phyloP scores from a whole-genome alignment of 495 filamentous ascomycete genomes.

The Neurospora terricola region DNA sequence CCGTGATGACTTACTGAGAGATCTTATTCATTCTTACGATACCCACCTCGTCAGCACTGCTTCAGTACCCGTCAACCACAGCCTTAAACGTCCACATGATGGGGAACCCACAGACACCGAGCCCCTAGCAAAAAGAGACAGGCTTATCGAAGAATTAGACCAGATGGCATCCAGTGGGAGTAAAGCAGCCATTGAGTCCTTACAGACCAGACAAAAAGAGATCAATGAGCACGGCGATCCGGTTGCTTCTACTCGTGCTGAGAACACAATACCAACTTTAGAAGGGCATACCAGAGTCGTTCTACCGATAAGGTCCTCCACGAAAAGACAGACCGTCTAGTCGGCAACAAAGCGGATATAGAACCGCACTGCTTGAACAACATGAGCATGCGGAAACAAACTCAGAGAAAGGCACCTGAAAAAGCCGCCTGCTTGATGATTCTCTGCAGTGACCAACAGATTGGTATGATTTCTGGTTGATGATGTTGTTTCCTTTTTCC shows the following conservation, averaged over 20 bases:
- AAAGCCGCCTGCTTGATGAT: neutral
- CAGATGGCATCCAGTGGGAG: conserved; percentile 1
- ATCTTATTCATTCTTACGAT: conserved; percentile 13
- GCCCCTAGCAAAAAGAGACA: conserved; percentile 19
- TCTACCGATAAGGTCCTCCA: neutral
- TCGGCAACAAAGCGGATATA: neutral
- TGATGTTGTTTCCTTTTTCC: neutral
- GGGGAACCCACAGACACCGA: conserved; percentile 8
- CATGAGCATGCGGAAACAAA: neutral
- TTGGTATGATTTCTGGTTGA: neutral
- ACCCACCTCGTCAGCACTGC: neutral
- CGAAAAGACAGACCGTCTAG: neutral
- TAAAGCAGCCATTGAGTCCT: neutral
- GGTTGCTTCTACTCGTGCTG: neutral
- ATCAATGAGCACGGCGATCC: neutral
- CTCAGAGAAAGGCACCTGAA: neutral
- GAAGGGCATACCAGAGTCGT: neutral
- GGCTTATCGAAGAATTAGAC: conserved; percentile 18
- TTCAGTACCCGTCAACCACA: neutral
- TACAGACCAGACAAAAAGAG: neutral
- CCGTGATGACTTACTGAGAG: conserved; percentile 15
- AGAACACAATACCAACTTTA: neutral
- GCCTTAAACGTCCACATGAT: conserved; percentile 17
- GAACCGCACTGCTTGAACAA: neutral
- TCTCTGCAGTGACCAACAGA: neutral